Evolutionary conservation across 2,329 filamentous ascomycete species (phyloP).

Genomic region (Stagonosporopsis cucurbitacearum): DNA sequence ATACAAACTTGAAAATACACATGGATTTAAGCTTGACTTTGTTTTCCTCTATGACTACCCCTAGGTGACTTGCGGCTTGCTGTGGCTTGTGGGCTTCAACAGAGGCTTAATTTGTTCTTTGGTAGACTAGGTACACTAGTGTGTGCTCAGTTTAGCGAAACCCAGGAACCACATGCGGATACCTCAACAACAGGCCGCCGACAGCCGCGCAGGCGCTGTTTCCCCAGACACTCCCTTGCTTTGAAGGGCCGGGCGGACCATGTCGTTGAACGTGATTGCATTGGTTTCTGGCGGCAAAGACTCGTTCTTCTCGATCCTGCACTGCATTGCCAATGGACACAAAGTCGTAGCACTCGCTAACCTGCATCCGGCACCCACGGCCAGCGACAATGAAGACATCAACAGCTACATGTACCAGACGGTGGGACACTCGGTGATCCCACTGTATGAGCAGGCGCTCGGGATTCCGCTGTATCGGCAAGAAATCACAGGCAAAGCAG

Average conservation of each 20-base stretch:
- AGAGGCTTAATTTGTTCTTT: conserved; percentile 8
- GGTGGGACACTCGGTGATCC: conserved; percentile 85
- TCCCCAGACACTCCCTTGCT: neutral
- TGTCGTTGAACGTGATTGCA: conserved; percentile 70
- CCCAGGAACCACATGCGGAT: conserved; percentile 2
- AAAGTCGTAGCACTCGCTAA: conserved; percentile 87
- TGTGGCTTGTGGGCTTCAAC: neutral
- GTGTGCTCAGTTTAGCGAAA: conserved; percentile 16
- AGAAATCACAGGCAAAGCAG: conserved; percentile 73
- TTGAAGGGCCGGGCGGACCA: neutral
- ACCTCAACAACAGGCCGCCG: conserved; percentile 5
- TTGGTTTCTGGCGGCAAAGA: conserved; percentile 97
- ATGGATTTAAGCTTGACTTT: neutral
- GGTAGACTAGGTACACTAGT: conserved; percentile 19
- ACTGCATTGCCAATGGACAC: conserved; percentile 87
- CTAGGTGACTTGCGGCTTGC: neutral
- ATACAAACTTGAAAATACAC: conserved; percentile 21
- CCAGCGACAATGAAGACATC: conserved; percentile 65
- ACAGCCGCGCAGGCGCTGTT: neutral
- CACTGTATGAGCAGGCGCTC: conserved; percentile 80
- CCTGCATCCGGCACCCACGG: conserved; percentile 66
- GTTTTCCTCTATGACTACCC: neutral
- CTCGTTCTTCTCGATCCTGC: conserved; percentile 90
- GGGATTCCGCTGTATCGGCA: conserved; percentile 83
- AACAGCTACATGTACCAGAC: conserved; percentile 99